Percentiles rank a stretch among this genome's conserved stretches.
Evolutionary conservation across 768 basidiomycete species (phyloP).

Genomic region (Epithele typhae): DNA sequence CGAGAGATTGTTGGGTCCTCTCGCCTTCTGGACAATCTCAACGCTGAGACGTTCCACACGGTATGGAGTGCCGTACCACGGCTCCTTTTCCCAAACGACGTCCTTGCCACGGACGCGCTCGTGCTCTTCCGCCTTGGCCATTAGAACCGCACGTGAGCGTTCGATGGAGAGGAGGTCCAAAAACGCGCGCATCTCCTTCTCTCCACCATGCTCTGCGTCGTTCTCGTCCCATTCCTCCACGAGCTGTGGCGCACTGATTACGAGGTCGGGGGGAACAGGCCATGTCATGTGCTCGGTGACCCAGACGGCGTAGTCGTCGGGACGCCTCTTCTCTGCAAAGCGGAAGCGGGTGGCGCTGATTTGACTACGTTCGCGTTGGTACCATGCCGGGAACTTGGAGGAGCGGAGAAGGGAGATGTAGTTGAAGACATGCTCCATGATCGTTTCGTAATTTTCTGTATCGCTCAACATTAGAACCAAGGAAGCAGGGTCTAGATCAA

Average conservation of each 20-base stretch:
- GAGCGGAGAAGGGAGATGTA: conserved; percentile 70
- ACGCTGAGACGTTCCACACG: conserved; percentile 65
- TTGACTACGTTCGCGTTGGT: conserved; percentile 71
- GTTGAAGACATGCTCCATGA: conserved; percentile 69
- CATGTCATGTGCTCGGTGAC: conserved; percentile 72
- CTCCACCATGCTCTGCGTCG: conserved; percentile 23
- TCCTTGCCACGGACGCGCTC: conserved; percentile 44
- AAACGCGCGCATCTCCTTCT: conserved; percentile 52
- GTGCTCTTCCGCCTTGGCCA: conserved; percentile 67
- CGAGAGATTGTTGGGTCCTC: conserved; percentile 54
- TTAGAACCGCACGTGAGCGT: conserved; percentile 67
- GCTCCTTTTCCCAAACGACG: conserved; percentile 66
- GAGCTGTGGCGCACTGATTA: conserved; percentile 68
- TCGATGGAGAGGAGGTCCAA: conserved; percentile 56
- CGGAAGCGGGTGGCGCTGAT: conserved; percentile 76
- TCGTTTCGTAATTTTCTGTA: conserved; percentile 70
- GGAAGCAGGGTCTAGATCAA: background rate
- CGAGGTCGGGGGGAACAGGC: conserved; percentile 75
- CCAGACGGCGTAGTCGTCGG: conserved; percentile 75
- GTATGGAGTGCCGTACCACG: conserved; percentile 92
- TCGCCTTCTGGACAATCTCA: conserved; percentile 61
- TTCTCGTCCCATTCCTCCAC: conserved; percentile 68
- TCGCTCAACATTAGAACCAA: conserved; percentile 2
- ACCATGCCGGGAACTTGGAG: conserved; percentile 55
- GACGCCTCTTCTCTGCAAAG: conserved; percentile 79